Evolutionary conservation across 495 filamentous ascomycete species (phyloP).

Genomic region (Trichoderma reesei): DNA sequence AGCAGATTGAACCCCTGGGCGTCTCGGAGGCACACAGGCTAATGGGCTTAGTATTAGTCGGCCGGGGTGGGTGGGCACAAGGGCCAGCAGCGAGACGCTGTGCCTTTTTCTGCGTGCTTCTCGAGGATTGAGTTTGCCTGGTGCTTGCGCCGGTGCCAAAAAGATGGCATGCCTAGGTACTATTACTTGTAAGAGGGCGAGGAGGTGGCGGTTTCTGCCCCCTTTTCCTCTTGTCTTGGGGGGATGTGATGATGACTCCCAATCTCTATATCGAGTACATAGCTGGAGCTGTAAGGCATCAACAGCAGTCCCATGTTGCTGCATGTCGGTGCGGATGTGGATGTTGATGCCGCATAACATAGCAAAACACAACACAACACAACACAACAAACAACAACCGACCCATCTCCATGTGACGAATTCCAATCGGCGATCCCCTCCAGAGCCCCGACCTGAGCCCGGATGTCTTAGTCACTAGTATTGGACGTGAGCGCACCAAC

Average conservation of each 20-base stretch:
- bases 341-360: too few species aligned
- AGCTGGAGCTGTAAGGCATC: too few species aligned
- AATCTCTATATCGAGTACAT: too few species aligned
- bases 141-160: neutral
- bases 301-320: too few species aligned
- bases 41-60: neutral
- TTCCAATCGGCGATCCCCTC: neutral
- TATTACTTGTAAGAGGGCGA: too few species aligned
- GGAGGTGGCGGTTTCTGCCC: neutral
- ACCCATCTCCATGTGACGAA: conserved; percentile 2
- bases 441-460: neutral
- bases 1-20: too few species aligned
- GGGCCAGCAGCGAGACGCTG: neutral
- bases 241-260: neutral
- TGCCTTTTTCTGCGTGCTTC: neutral
- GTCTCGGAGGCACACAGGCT: neutral
- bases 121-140: neutral
- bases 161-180: too few species aligned
- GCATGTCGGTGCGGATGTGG: neutral
- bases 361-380: too few species aligned
- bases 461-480: conserved; percentile 4
- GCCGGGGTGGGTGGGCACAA: neutral
- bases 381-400: too few species aligned
- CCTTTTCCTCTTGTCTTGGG: neutral
- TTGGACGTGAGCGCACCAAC: neutral